Conservation (phyloP, 2,329 filamentous ascomycete genomes). For the Aaosphaeria arxii region DNA sequence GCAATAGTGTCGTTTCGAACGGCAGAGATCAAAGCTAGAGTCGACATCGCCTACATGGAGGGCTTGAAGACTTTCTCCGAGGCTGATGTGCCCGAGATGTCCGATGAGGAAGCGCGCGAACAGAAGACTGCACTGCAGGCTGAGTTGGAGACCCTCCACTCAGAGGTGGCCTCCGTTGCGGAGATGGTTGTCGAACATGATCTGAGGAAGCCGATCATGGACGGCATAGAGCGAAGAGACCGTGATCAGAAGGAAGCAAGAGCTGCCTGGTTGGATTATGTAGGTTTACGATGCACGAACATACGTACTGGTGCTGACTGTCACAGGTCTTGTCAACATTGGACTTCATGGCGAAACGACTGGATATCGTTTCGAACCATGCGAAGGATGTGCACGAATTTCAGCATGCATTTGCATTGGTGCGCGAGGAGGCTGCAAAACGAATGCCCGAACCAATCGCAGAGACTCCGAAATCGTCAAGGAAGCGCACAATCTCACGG, state of each 20-base stretch:
- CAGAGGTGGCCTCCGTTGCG: conserved; percentile 66
- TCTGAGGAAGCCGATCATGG: conserved; percentile 59
- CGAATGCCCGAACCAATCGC: conserved; percentile 17
- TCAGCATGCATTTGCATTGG: conserved; percentile 28
- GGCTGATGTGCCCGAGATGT: conserved; percentile 5
- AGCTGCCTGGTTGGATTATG: conserved; percentile 43
- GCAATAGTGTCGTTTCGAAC: conserved; percentile 40
- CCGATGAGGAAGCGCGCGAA: conserved; percentile 46
- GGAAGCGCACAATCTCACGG: conserved; percentile 20
- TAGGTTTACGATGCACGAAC: conserved; percentile 14
- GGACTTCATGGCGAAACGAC: conserved; percentile 40
- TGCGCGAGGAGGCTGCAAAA: conserved; percentile 21
- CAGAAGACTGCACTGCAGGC: conserved; percentile 56
- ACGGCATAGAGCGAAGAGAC: conserved; percentile 34
- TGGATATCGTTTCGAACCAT: conserved; percentile 22
- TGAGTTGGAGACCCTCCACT: conserved; percentile 67
- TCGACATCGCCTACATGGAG: conserved; percentile 56
- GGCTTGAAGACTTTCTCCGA: conserved; percentile 9
- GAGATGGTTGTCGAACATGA: conserved; percentile 70
- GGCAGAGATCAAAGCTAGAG: conserved; percentile 40
- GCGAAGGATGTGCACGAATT: conserved; percentile 25
- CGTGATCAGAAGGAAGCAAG: conserved; percentile 33
- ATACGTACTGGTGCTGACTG: neutral
- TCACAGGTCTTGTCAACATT: conserved; percentile 37
- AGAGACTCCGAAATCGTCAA: conserved; percentile 11